These are phyloP conservation scores for Suillus weaverae DNA, from an alignment of 768 basidiomycete genomes.

Conservation along the genomic window DNA sequence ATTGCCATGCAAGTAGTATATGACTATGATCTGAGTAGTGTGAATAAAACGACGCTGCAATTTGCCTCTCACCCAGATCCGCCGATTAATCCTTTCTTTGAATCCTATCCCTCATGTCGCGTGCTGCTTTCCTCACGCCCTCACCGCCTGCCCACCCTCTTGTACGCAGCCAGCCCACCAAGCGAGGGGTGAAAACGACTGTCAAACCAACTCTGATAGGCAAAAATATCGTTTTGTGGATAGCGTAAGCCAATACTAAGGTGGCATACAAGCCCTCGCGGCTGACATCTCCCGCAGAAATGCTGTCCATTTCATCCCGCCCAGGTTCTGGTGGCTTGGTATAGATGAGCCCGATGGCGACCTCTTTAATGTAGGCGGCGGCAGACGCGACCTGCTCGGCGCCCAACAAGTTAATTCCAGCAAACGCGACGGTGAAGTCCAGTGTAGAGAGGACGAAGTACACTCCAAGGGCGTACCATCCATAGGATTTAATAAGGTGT, in stretches of 20 bases:
- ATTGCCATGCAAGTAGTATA: background rate
- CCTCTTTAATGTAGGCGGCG: slow-evolving; percentile 57
- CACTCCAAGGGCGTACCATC: slow-evolving; percentile 93
- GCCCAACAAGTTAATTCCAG: slow-evolving; percentile 82
- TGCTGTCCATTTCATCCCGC: slow-evolving; percentile 57
- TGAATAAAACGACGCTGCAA: background rate
- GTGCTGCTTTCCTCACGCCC: slow-evolving; percentile 66
- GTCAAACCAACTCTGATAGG: slow-evolving; percentile 90
- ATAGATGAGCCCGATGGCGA: slow-evolving; percentile 44
- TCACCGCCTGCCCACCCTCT: slow-evolving; percentile 80
- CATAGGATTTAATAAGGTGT: slow-evolving; percentile 86
- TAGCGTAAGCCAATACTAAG: slow-evolving; percentile 87
- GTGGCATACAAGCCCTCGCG: slow-evolving; percentile 88
- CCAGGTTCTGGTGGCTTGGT: slow-evolving; percentile 66
- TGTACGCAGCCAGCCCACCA: slow-evolving; percentile 82
- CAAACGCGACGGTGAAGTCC: slow-evolving; percentile 86
- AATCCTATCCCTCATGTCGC: slow-evolving; percentile 39
- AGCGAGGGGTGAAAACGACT: slow-evolving; percentile 76
- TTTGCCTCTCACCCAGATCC: background rate
- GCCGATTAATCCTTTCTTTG: slow-evolving; percentile 9
- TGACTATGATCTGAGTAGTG: slow-evolving; percentile 2
- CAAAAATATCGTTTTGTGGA: slow-evolving; percentile 93
- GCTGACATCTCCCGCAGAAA: slow-evolving; percentile 37
- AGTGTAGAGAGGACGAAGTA: slow-evolving; percentile 72
- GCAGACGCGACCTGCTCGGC: slow-evolving; percentile 83